Percentiles rank a stretch among this genome's conserved stretches.
Evolutionary conservation across 2,329 filamentous ascomycete genomes (phyloP).

Genomic region (Calonectria henricotiae): DNA sequence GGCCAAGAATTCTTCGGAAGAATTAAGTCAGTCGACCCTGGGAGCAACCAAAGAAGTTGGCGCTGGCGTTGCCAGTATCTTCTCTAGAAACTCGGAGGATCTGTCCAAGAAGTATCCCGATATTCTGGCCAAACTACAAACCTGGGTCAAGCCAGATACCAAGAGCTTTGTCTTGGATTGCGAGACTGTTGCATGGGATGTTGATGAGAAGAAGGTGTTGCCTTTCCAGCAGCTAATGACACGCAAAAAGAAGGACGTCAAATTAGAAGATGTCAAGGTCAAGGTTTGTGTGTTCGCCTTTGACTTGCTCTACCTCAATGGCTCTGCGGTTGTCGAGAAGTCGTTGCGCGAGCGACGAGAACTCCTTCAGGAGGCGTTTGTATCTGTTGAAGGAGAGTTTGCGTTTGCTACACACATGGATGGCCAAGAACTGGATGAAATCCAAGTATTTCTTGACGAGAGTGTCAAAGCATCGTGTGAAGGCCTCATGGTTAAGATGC

Average conservation of each 20-base stretch:
- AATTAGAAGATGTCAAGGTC: conserved; percentile 94
- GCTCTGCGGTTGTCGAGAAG: conserved; percentile 90
- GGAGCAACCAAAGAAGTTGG: conserved; percentile 77
- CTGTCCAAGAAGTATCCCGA: conserved; percentile 98
- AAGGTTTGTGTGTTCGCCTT: conserved; percentile 98
- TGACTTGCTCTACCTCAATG: conserved; percentile 94
- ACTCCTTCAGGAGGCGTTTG: conserved; percentile 81
- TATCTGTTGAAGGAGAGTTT: conserved; percentile 89
- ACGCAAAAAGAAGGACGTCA: conserved; percentile 96
- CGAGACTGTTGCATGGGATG: conserved; percentile 97
- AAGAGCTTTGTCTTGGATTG: conserved; percentile 99
- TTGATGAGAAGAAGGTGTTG: conserved; percentile 93
- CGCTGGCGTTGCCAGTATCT: conserved; percentile 89
- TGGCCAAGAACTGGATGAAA: conserved; percentile 91
- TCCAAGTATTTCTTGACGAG: conserved; percentile 92
- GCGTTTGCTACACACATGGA: conserved; percentile 90
- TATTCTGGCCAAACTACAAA: conserved; percentile 88
- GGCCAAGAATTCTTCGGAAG: conserved; percentile 81
- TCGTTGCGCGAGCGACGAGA: conserved; percentile 87
- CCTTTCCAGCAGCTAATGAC: conserved; percentile 99
- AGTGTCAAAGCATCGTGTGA: conserved; percentile 97
- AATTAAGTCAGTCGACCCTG: conserved; percentile 76
- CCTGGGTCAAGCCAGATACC: conserved; percentile 91
- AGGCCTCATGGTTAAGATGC: conserved; percentile 99
- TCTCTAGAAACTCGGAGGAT: conserved; percentile 97